Evolutionary conservation across 1,139 yeast genomes (phyloP), one percentile per base, ranked within the genome.

Genomic region (Yamadazyma sp.): DNA sequence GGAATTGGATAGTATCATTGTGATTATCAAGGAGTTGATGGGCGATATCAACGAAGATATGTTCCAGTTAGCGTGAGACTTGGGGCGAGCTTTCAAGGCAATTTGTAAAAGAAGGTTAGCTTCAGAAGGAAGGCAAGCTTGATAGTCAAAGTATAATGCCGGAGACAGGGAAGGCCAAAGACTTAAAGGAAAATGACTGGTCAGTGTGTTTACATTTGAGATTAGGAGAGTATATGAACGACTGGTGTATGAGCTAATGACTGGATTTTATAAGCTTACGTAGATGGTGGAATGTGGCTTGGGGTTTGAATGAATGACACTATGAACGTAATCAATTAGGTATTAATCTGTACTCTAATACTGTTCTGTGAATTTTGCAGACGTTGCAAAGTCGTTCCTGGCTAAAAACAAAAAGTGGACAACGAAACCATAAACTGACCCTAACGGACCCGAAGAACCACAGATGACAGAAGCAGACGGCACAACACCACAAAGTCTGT

Each of bases 41-140:
- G 95, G 94, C 14, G 75, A 77, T 32, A 73, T 83, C 20, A 73
- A 78, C 22, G 82, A 75, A 43, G 85, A 81, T 35, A 60, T 69
- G 37, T 73, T 78, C 44, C 64, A 65, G 43, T 49, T 72, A 26
- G 75, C 66, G 29, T 26, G 11, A 24, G 11, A 12, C 10, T 6
- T 7, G 24, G 24, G 24, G 6, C 10, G 24, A 20, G 10, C 10
- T 20, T 7, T 10, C 6, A 10, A 20, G n/a, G n/a, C n/a, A n/a
- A n/a, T n/a, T n/a, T n/a, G n/a, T n/a, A n/a, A n/a, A n/a, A n/a
- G n/a, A n/a, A n/a, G n/a, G n/a, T n/a, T n/a, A n/a, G n/a, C n/a
- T n/a, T 20, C 24, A 24, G n/a, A 24, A 24, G 4, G 67, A 51
- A 43, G 14, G 6, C n/a, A 16, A 5, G 14, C 18, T 22, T 32